Evolutionary conservation across 2,329 filamentous ascomycete species (phyloP), one percentile per base, ranked within the genome.

Genomic region (Fusarium sp.): DNA sequence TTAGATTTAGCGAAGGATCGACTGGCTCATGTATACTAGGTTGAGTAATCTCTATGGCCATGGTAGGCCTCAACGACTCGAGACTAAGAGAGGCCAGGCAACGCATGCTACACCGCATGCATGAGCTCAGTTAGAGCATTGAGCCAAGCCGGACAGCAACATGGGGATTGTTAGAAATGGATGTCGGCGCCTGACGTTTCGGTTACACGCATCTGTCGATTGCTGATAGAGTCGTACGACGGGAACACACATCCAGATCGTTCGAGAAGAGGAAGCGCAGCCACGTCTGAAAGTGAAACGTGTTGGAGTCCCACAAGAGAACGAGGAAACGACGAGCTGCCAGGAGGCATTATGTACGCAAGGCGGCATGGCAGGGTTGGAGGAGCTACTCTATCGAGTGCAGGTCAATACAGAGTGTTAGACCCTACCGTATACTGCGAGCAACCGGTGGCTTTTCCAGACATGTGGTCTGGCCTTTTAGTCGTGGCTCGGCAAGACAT

Each of bases 231-330:
- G 66, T 72, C 67, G 66, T 70, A 68, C 65, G 56, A 70, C 61
- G 41, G 54, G 49, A 59, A 26, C 53, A 49, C 39, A 54, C 59
- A 56, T 60, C 53, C 51, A 63, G 65, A 70, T 70, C 62, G 58
- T 73, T 73, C 67, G 62, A 71, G 60, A 73, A 74, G 67, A 67
- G 57, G 67, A 74, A 69, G 61, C 51, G 65, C 64, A 63, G 71
- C 62, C 62, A 70, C 58, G 58, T 63, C 52, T 54, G 49, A 62
- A 30, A 39, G 57, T 73, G 65, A 65, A 71, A 69, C 67, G 51
- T 37, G 39, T 43, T 56, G 44, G 41, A 45, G 55, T 66, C 58
- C 52, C 44, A 45, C 52, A 50, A 62, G 43, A 44, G 45, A 49
- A 62, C 25, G 57, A 43, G 53, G 12, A 14, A 51, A 37, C 43